A percentile compares a stretch with the other conserved stretches of the same genome.
Evolutionary conservation across 441 rosid species (phyloP).

Genomic region (Syzygium syzygioides): DNA sequence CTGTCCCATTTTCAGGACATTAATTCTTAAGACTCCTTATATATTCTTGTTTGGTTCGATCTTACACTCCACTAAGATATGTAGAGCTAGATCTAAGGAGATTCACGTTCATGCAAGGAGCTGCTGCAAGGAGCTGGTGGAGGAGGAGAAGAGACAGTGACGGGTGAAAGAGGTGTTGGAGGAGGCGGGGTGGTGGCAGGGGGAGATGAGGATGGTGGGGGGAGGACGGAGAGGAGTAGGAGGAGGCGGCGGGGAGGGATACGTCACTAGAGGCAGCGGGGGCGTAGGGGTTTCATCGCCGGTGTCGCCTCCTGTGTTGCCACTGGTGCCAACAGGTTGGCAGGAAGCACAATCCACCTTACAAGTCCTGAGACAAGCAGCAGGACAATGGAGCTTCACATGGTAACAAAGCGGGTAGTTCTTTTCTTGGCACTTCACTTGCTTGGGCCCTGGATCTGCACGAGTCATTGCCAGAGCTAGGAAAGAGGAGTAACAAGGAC

Average conservation of each 20-base stretch:
- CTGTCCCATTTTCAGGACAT: not conserved
- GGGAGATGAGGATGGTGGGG: constrained; percentile 4
- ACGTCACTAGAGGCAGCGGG: accelerated
- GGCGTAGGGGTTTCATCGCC: accelerated
- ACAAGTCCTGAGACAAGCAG: not conserved
- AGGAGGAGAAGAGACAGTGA: not conserved
- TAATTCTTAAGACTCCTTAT: not conserved
- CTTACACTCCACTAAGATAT: not conserved
- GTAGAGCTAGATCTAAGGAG: not conserved
- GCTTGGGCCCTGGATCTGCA: not conserved
- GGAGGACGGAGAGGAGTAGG: not conserved
- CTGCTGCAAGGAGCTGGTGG: not conserved
- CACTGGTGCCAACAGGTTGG: not conserved
- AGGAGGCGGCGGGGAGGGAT: not conserved
- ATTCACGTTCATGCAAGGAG: not conserved
- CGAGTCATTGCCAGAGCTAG: not conserved
- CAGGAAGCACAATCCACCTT: constrained; percentile 1
- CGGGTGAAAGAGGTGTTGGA: not conserved
- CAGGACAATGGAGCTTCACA: not conserved
- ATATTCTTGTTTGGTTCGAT: not conserved
- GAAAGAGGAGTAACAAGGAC: not conserved
- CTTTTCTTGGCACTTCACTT: constrained; percentile 10
- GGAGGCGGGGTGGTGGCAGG: not conserved
- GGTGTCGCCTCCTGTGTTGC: not conserved
- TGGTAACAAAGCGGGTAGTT: not conserved